These are phyloP conservation scores for Thielaviopsis euricoi DNA, from an alignment of 2,329 filamentous ascomycete species.

Conservation along the genomic window DNA sequence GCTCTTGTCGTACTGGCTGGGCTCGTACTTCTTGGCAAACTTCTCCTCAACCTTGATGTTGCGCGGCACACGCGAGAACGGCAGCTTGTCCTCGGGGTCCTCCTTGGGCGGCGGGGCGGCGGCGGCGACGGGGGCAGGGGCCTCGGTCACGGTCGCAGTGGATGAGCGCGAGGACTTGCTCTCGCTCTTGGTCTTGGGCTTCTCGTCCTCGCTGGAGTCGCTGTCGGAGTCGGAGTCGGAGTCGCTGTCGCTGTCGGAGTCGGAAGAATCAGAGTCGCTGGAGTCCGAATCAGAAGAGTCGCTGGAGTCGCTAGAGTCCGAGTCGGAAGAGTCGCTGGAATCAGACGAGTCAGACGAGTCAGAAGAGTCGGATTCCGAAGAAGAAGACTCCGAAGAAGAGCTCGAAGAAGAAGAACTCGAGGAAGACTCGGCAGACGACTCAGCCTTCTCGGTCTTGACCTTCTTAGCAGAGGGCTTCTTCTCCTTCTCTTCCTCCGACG, in stretches of 20 bases:
- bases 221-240: conserved; percentile 24
- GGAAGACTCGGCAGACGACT: conserved; percentile 15
- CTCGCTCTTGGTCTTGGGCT: conserved; percentile 17
- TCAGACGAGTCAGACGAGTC: conserved; percentile 13
- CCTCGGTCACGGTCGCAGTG: conserved; percentile 35
- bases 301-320: conserved; percentile 14
- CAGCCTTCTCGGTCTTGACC: conserved; percentile 21
- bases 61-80: conserved; percentile 62
- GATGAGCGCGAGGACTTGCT: conserved; percentile 22
- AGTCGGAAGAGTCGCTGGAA: conserved; percentile 12
- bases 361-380: conserved; percentile 12
- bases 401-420: conserved; percentile 17
- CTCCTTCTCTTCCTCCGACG: conserved; percentile 13
- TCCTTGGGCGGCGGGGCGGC: conserved; percentile 33
- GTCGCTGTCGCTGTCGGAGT: conserved; percentile 20
- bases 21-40: conserved; percentile 66
- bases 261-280: conserved; percentile 20
- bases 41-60: conserved; percentile 50
- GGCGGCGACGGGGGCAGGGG: conserved; percentile 35
- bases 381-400: conserved; percentile 12
- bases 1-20: conserved; percentile 75
- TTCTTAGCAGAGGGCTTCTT: conserved; percentile 31
- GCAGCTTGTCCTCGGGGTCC: conserved; percentile 42
- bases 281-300: conserved; percentile 11
- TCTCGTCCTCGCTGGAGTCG: conserved; percentile 19